Evolutionary conservation across 1,284 basidiomycete species (phyloP), one percentile per base, ranked within the genome.

Genomic region (Clitocybe nebularis): DNA sequence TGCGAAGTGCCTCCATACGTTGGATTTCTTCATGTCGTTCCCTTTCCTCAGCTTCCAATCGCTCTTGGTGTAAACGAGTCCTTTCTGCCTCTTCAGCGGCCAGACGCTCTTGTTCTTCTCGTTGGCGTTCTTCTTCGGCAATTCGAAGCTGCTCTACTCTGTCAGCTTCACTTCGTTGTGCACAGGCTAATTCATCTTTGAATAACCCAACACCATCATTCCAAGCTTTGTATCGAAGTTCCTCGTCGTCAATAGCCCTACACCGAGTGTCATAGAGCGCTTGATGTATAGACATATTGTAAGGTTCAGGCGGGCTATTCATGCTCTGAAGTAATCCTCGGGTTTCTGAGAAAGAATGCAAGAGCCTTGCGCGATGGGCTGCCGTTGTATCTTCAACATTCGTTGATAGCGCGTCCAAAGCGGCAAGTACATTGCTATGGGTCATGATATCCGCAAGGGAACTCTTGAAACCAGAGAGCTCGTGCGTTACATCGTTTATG

Each of bases 301-400:
- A 57, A 1, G 62, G 55, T 30, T 63, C 62, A 6, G 74, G 65
- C 10, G 59, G 47, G 30, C 62, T 52, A 13, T 80, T 73, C 66
- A 88, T 77, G 19, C 59, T 60, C 14, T 67, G 67, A 14, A 84
- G 61, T 4, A 74, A 59, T 32, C 75, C 71, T 17, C 73, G 77
- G 30, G 79, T 66, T 3, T 69, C 62, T 14, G 75, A 71, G 26
- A 84, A 62, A 0, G 72, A 74, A 16, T 66, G 65, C n/a, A 67
- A 59, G 28, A 83, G 64, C 10, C 59, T 57, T 13, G 60, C 55
- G 24, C 68, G 66, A 49, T 70, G 61, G 1, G 50, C 40, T 10
- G 63, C 51, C 24, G 58, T 55, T 32, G 67, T 50, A n/a, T 49
- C 52, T 34, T 74, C 68, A n/a, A 73, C 48, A 13, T 66, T 50